phyloP scores from a whole-genome alignment of 257 asterid species.

The Ocimum tenuiflorum region DNA sequence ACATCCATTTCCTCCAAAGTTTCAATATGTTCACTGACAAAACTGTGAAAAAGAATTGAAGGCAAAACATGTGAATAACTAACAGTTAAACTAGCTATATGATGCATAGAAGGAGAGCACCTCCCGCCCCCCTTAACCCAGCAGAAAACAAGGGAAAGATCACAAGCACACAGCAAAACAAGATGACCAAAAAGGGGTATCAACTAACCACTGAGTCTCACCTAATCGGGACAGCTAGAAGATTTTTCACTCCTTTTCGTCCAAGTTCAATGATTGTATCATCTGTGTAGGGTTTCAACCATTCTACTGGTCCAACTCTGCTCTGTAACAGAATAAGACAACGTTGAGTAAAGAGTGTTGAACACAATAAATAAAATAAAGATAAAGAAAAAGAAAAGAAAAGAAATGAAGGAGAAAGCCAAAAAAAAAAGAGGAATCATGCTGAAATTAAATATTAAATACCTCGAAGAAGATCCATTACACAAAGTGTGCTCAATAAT shows the following conservation, averaged over 20 bases:
- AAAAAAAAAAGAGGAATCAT: too few species aligned
- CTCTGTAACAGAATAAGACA: constrained; percentile 58
- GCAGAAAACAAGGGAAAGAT: not conserved
- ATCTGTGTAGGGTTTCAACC: constrained; percentile 97
- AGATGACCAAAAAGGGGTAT: constrained; percentile 3
- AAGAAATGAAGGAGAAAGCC: not conserved
- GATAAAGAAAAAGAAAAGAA: not conserved
- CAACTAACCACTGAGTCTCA: constrained; percentile 21
- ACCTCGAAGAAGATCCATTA: too few species aligned
- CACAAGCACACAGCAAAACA: not conserved
- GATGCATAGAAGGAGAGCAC: constrained; percentile 5
- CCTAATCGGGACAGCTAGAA: constrained; percentile 99
- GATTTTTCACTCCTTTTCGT: constrained; percentile 80
- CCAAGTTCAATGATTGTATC: constrained; percentile 93
- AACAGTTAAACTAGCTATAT: constrained; percentile 19
- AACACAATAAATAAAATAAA: too few species aligned
- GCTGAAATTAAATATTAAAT: too few species aligned
- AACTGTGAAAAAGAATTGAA: constrained; percentile 38
- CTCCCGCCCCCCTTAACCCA: not conserved
- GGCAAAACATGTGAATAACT: constrained; percentile 11
- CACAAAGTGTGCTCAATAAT: too few species aligned
- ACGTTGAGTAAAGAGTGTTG: too few species aligned
- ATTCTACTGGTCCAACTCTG: constrained; percentile 99
- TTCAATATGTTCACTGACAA: constrained; percentile 97
- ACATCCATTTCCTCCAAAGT: constrained; percentile 98